phyloP scores from a whole-genome alignment of 2,329 filamentous ascomycete genomes.

The Coniochaeta pulveracea region DNA sequence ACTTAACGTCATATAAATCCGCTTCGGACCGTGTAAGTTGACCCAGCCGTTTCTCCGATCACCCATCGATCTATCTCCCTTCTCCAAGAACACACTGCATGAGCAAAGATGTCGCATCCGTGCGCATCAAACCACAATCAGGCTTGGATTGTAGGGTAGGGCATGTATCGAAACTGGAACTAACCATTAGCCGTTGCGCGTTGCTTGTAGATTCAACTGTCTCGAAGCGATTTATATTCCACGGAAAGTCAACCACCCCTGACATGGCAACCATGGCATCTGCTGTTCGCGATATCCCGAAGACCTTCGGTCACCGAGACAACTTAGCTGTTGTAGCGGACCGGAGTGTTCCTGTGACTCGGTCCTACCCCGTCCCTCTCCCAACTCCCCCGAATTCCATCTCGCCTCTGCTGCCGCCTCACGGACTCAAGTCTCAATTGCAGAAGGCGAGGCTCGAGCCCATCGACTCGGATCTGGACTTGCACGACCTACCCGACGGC shows the following conservation, averaged over 20 bases:
- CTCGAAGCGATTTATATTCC: conserved; percentile 28
- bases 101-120: too few relatives aligned
- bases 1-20: conserved; percentile 1
- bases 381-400: conserved; percentile 93
- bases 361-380: conserved; percentile 58
- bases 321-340: conserved; percentile 64
- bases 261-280: conserved; percentile 55
- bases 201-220: conserved; percentile 12
- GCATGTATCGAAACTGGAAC: too few relatives aligned
- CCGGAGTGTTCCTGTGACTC: conserved; percentile 52
- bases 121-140: too few relatives aligned
- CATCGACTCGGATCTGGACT: conserved; percentile 79
- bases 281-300: conserved; percentile 57
- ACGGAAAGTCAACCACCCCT: conserved; percentile 20
- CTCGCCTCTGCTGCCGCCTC: conserved; percentile 75
- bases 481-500: conserved; percentile 55
- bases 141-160: too few relatives aligned
- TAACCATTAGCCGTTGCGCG: too few relatives aligned
- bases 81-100: too few relatives aligned
- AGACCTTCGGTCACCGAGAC: conserved; percentile 51
- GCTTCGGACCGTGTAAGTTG: conserved; percentile 22
- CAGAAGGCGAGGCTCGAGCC: conserved; percentile 47
- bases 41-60: conserved; percentile 12
- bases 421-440: conserved; percentile 62
- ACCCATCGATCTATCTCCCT: too few relatives aligned